Base-by-base conservation (phyloP, 352 stramenopile genomes). In the Plasmopara muralis region DNA sequence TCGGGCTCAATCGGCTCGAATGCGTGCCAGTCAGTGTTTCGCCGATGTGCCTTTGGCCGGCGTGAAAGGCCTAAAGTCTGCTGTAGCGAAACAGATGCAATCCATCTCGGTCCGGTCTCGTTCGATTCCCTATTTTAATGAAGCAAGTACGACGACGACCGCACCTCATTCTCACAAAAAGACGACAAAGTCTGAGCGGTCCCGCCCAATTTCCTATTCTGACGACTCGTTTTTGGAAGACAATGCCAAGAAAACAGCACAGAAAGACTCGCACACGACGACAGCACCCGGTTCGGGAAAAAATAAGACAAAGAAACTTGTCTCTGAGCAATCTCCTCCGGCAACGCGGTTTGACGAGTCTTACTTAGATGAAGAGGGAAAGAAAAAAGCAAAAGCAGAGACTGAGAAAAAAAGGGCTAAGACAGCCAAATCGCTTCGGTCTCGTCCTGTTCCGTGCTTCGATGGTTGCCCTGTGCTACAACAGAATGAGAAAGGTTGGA, bases 211-310 rank as follows among this genome's bases (percentile, higher is more conserved):
- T 6, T 53, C 50, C n/a, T 53, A 44, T 49, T 62, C 58, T 15
- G 50, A 62, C 8, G 61, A 69, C 30, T 55, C 43, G 7, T 34
- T 57, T 9, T 41, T 61, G 33, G 46, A 60, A 13, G 49, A 68
- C n/a, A 30, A 38, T 34, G 49, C 45, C 37, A 57, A 57, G 39
- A 47, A 55, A 37, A 35, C 47, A 55, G n/a, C n/a, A n/a, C n/a
- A n/a, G n/a, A n/a, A n/a, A n/a, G n/a, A n/a, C n/a, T n/a, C n/a
- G 30, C 30, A 34, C 30, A 34, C 9, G 30, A 5, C 30, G 5
- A 34, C 30, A 9, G 31, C 6, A 35, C 31, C 31, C 10, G 5
- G 6, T 35, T 35, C 31, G 10, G 31, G 0, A 5, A 35, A 35
- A 2, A 60, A 49, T 40, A 53, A 64, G 38, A 16, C 37, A 10